Percentiles rank a stretch among this genome's conserved stretches.
These are phyloP conservation scores for Graphilbum fragrans DNA, from an alignment of 2,329 filamentous ascomycete species.

Conservation along the genomic window DNA sequence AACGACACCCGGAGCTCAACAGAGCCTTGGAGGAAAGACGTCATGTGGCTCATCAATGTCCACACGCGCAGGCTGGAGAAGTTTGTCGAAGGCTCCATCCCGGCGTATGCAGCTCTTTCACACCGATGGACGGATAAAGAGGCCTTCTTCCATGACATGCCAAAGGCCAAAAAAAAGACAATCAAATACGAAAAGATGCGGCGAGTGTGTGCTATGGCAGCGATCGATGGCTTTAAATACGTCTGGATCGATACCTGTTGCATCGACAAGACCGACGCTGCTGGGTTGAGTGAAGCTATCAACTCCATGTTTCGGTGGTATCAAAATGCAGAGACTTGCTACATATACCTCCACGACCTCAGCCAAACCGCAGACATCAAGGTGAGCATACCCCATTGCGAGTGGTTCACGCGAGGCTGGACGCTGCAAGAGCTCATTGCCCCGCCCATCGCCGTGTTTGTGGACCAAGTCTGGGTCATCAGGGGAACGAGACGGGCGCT, in stretches of 20 bases:
- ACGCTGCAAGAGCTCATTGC: conserved; percentile 14
- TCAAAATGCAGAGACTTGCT: conserved; percentile 9
- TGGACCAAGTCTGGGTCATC: background rate
- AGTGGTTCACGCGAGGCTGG: conserved; percentile 13
- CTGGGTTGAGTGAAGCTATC: conserved; percentile 13
- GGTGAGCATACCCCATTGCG: background rate
- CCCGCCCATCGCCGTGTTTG: conserved; percentile 7
- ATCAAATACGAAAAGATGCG: too few species aligned
- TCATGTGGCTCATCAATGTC: background rate
- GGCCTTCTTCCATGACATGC: too few species aligned
- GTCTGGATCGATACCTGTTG: conserved; percentile 11
- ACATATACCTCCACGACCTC: conserved; percentile 8
- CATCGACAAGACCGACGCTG: conserved; percentile 15
- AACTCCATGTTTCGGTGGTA: conserved; percentile 14
- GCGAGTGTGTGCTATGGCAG: too few species aligned
- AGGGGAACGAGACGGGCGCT: too few species aligned
- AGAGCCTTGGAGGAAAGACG: background rate
- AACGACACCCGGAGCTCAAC: too few species aligned
- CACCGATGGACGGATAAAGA: too few species aligned
- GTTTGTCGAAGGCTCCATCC: too few species aligned
- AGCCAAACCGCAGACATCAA: too few species aligned
- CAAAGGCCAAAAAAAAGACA: too few species aligned
- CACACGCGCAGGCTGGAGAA: too few species aligned
- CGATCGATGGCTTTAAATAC: conserved; percentile 10
- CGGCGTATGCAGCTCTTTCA: too few species aligned